phyloP scores from a whole-genome alignment of 441 rosid species.

The Corymbia citriodora region DNA sequence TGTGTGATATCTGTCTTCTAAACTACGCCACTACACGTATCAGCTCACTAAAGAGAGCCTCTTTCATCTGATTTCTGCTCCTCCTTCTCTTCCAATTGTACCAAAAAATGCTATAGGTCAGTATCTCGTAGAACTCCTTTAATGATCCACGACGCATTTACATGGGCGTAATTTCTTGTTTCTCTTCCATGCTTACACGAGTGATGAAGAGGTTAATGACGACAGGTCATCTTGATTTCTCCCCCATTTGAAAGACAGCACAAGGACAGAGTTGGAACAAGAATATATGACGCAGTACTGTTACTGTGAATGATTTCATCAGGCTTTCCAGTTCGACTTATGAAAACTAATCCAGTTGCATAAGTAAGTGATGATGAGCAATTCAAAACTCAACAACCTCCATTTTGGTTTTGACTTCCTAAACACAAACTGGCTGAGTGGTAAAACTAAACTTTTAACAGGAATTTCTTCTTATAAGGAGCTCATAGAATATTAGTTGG shows the following conservation, averaged over 20 bases:
- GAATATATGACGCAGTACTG: background rate
- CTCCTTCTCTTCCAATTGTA: background rate
- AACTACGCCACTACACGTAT: background rate
- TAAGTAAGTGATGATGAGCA: background rate
- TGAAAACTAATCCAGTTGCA: background rate
- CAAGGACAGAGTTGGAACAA: background rate
- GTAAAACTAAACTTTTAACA: background rate
- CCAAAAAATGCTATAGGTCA: background rate
- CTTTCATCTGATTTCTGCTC: background rate
- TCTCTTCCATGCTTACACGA: background rate
- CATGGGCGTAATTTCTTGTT: background rate
- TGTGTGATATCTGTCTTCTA: background rate
- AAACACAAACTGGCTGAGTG: background rate
- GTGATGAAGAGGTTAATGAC: background rate
- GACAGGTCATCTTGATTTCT: background rate
- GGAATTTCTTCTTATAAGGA: background rate
- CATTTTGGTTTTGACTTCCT: background rate
- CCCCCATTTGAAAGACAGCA: background rate
- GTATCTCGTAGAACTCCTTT: background rate
- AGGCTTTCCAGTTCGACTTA: background rate
- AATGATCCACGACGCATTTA: background rate
- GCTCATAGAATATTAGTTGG: background rate
- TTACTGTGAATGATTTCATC: background rate
- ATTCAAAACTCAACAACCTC: background rate
- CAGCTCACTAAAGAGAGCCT: background rate